Conservation (phyloP, 192 early-diverging fungal species). For the Podila minutissima region DNA sequence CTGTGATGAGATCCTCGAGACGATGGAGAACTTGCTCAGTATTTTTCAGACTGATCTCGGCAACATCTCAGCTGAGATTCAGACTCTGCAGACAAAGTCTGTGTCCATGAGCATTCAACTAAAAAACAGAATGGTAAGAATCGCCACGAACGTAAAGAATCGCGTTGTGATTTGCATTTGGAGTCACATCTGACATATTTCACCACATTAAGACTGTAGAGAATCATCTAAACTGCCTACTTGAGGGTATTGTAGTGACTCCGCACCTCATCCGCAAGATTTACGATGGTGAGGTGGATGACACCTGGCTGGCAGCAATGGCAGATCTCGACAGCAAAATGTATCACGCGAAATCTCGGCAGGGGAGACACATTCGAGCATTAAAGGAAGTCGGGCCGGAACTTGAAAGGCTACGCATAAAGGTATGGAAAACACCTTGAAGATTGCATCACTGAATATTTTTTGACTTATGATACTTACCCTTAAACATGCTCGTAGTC, state of each 20-base stretch:
- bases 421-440: slow-evolving; percentile 47
- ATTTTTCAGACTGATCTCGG: slow-evolving; percentile 91
- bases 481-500: slow-evolving; percentile 56
- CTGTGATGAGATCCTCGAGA: slow-evolving; percentile 83
- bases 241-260: slow-evolving; percentile 89
- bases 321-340: slow-evolving; percentile 91
- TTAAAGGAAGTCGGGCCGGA: slow-evolving; percentile 92
- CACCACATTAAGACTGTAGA: slow-evolving; percentile 64
- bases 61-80: slow-evolving; percentile 89
- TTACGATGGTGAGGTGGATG: slow-evolving; percentile 92
- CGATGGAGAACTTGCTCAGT: slow-evolving; percentile 86
- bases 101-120: slow-evolving; percentile 82
- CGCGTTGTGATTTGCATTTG: too few species aligned
- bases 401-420: slow-evolving; percentile 87
- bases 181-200: neutral
- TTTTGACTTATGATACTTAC: neutral
- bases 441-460: neutral
- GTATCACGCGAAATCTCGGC: slow-evolving; percentile 79
- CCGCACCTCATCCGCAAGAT: slow-evolving; percentile 84
- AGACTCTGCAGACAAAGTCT: slow-evolving; percentile 85
- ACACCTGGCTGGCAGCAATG: slow-evolving; percentile 85
- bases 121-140: slow-evolving; percentile 82
- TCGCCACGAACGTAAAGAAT: too few species aligned
- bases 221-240: slow-evolving; percentile 71
- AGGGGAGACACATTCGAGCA: slow-evolving; percentile 79